These are phyloP conservation scores for Cadophora sp. DNA, from an alignment of 2,329 filamentous ascomycete species.

Conservation along the genomic window DNA sequence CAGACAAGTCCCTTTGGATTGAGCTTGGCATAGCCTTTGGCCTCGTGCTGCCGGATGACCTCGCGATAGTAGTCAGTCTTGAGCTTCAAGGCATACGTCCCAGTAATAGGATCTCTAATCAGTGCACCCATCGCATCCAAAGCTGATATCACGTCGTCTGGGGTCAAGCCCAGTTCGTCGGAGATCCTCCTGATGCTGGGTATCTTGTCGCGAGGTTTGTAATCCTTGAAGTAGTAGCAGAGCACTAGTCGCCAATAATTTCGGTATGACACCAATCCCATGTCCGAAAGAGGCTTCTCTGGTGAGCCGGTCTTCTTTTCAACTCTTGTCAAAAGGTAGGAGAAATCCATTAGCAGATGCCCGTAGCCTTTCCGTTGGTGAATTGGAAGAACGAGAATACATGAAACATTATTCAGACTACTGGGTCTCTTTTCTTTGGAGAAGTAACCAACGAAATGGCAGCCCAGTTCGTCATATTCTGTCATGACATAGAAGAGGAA, in stretches of 20 bases:
- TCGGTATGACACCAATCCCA: slow-evolving; percentile 95
- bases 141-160: slow-evolving; percentile 94
- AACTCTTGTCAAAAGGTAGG: slow-evolving; percentile 91
- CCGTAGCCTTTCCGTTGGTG: slow-evolving; percentile 98
- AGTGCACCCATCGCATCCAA: slow-evolving; percentile 89
- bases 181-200: slow-evolving; percentile 75
- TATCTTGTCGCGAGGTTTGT: slow-evolving; percentile 57
- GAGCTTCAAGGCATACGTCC: slow-evolving; percentile 86
- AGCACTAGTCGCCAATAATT: slow-evolving; percentile 95
- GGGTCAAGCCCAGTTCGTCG: slow-evolving; percentile 90
- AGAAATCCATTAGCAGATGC: slow-evolving; percentile 96
- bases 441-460: slow-evolving; percentile 99
- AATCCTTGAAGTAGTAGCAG: slow-evolving; percentile 80
- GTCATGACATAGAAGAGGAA: slow-evolving; percentile 98
- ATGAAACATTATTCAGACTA: slow-evolving; percentile 96
- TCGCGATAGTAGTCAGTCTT: slow-evolving; percentile 85
- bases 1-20: slow-evolving; percentile 83
- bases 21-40: slow-evolving; percentile 85
- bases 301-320: slow-evolving; percentile 95
- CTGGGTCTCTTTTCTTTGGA: slow-evolving; percentile 97
- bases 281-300: slow-evolving; percentile 96
- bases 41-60: slow-evolving; percentile 88
- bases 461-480: slow-evolving; percentile 88
- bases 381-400: slow-evolving; percentile 93
- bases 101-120: slow-evolving; percentile 87